These are phyloP conservation scores for Cyanidioschyzon merolae DNA, from an alignment of 23 red algal species.

Conservation along the genomic window DNA sequence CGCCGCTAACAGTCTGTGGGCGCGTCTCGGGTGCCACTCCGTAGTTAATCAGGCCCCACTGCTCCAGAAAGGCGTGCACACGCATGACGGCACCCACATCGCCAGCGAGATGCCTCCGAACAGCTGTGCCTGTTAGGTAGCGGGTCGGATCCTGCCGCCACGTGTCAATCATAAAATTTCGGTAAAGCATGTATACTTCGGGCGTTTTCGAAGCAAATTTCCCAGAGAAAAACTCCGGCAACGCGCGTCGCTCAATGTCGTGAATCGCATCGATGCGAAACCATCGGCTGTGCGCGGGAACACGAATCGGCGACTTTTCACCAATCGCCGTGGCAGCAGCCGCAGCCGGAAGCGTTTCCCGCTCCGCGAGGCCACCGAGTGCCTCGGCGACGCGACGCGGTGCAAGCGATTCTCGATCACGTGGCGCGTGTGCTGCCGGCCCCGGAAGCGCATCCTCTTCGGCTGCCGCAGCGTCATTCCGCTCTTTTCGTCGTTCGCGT, in stretches of 20 bases:
- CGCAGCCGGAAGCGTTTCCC: neutral
- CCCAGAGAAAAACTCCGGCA: constrained; percentile 79
- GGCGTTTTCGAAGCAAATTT: constrained; percentile 71
- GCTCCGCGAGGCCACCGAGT: neutral
- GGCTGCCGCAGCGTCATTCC: neutral
- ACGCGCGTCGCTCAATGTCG: constrained; percentile 60
- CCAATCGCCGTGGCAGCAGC: neutral
- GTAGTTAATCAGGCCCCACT: constrained; percentile 97
- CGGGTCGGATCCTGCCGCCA: constrained; percentile 66
- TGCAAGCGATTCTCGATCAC: constrained; percentile 10
- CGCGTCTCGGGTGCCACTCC: constrained; percentile 62
- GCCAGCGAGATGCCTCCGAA: constrained; percentile 67
- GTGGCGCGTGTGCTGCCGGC: neutral
- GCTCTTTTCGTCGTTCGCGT: neutral
- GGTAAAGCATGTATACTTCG: constrained; percentile 67
- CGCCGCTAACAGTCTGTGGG: constrained; percentile 23
- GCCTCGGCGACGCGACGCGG: neutral
- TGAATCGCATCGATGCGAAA: constrained; percentile 74
- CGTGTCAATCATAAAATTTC: constrained; percentile 84
- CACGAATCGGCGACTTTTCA: constrained; percentile 35
- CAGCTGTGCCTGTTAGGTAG: constrained; percentile 71
- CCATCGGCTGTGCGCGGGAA: constrained; percentile 78
- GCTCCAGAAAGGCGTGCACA: constrained; percentile 92
- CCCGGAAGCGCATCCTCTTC: constrained; percentile 12
- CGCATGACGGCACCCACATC: constrained; percentile 85